Base-by-base conservation (phyloP, 768 basidiomycete species). In the Auricularia auricula-judae region DNA sequence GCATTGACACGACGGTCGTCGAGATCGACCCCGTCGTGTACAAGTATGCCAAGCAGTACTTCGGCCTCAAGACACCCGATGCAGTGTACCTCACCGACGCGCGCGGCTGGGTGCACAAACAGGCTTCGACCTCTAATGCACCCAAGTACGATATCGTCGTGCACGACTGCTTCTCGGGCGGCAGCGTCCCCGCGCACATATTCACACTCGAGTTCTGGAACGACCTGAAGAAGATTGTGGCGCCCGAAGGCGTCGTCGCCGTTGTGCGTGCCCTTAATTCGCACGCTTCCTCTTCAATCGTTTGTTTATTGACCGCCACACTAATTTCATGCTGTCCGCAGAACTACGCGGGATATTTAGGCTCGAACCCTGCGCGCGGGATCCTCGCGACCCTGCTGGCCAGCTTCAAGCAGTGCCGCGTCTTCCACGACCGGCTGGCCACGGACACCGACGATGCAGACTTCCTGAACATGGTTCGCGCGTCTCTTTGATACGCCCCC, bases 1-100 rank as follows among this genome's bases (percentile, higher is more conserved):
- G 81, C 21, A 76, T 95, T 34, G 77, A 81, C 4, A 87, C 88
- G 3, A 91, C 93, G 1, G 82, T 96, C 60, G 83, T 95, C n/a
- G 96, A 98, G 74, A 90, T 96, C 66, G 96, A 98, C 72, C 91
- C 91, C 42, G 87, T 84, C 1, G 94, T 98, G 23, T 94, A 95
- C 72, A 77, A 84, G 14, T 92, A 89, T 34, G 93, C 95, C 16
- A 81, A 84, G 34, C 77, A 74, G 36, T 95, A 82, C 75, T 97
- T 98, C 67, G 88, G 84, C 5, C 78, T 98, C n/a, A 81, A 84
- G 12, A 80, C 86, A 65, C 74, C 81, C 2, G 78, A 74, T 14
- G 83, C 79, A 33, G 82, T 94, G 2, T 87, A 88, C 72, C 72
- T 97, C 35, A 78, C 87, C 70, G 93, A 97, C 69, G 95, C 91